Evolutionary conservation across 805 yeast genomes (phyloP).

Genomic region (Kodamaea kaohsiungensis): DNA sequence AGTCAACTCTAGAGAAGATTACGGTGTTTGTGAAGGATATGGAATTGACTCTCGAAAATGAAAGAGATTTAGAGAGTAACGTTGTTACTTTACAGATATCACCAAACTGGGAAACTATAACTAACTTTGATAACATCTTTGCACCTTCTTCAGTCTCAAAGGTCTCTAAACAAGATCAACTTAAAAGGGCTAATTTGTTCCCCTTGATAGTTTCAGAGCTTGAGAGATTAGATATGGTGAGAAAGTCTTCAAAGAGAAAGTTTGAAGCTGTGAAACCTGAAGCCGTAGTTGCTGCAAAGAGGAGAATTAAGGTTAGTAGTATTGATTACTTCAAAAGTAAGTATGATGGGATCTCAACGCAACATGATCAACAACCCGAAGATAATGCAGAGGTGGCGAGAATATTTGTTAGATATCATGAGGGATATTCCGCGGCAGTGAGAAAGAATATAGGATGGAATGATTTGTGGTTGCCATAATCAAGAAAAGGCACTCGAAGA

Average conservation of each 20-base stretch:
- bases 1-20: slow-evolving; percentile 33
- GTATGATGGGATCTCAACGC: slow-evolving; percentile 36
- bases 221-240: slow-evolving; percentile 20
- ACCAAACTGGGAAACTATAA: slow-evolving; percentile 39
- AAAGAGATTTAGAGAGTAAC: slow-evolving; percentile 35
- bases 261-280: slow-evolving; percentile 26
- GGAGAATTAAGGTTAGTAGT: slow-evolving; percentile 30
- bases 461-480: slow-evolving; percentile 52
- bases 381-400: slow-evolving; percentile 40
- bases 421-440: slow-evolving; percentile 92
- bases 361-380: slow-evolving; percentile 21
- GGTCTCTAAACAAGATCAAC: slow-evolving; percentile 21
- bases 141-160: slow-evolving; percentile 16
- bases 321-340: slow-evolving; percentile 41
- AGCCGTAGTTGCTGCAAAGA: slow-evolving; percentile 16
- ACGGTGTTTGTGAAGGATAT: slow-evolving; percentile 40
- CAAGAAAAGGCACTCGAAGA: too few relatives aligned
- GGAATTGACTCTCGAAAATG: slow-evolving; percentile 40
- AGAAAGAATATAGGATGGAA: slow-evolving; percentile 79
- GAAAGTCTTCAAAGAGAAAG: slow-evolving; percentile 17
- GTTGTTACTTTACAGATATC: slow-evolving; percentile 26
- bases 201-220: slow-evolving; percentile 38
- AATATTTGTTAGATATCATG: slow-evolving; percentile 87
- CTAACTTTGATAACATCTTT: slow-evolving; percentile 22
- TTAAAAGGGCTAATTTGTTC: slow-evolving; percentile 34